Conservation (phyloP, 2,329 filamentous ascomycete species). For the Atkinsonella texensis region DNA sequence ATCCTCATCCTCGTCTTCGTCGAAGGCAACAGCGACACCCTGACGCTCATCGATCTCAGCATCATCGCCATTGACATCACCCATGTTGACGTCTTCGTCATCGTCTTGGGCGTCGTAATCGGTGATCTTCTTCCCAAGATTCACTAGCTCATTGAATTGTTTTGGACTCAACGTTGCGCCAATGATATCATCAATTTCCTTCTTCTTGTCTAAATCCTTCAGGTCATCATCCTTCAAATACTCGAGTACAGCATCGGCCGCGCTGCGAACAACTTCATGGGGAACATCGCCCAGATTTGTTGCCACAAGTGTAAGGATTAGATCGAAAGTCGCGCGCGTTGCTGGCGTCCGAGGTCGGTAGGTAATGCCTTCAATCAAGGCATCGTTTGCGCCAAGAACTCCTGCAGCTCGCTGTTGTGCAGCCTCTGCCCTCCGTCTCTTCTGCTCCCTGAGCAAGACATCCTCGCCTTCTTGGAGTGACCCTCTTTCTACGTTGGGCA, state of each 20-base stretch:
- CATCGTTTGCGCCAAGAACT: slow-evolving; percentile 72
- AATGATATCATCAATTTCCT: slow-evolving; percentile 86
- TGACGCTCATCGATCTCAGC: slow-evolving; percentile 86
- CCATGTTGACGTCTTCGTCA: slow-evolving; percentile 73
- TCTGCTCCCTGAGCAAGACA: slow-evolving; percentile 71
- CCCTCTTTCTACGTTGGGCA: slow-evolving; percentile 63
- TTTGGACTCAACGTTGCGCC: slow-evolving; percentile 74
- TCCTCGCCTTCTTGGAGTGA: slow-evolving; percentile 70
- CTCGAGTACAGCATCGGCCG: slow-evolving; percentile 83
- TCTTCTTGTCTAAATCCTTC: slow-evolving; percentile 98
- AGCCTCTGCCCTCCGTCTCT: slow-evolving; percentile 68
- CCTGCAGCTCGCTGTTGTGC: slow-evolving; percentile 59
- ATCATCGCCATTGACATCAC: slow-evolving; percentile 48
- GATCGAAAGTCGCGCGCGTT: slow-evolving; percentile 84
- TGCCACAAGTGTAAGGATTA: slow-evolving; percentile 85
- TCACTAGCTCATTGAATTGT: slow-evolving; percentile 93
- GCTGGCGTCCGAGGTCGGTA: slow-evolving; percentile 87
- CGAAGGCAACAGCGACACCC: slow-evolving; percentile 95
- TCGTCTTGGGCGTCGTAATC: slow-evolving; percentile 97
- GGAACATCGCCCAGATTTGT: slow-evolving; percentile 85
- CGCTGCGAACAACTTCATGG: slow-evolving; percentile 82
- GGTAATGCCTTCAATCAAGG: slow-evolving; percentile 78
- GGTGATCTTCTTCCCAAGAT: slow-evolving; percentile 95
- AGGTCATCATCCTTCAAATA: slow-evolving; percentile 88
- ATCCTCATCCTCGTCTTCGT: slow-evolving; percentile 76